phyloP scores from a whole-genome alignment of 2,329 filamentous ascomycete species.

The Aureobasidium pullulans region DNA sequence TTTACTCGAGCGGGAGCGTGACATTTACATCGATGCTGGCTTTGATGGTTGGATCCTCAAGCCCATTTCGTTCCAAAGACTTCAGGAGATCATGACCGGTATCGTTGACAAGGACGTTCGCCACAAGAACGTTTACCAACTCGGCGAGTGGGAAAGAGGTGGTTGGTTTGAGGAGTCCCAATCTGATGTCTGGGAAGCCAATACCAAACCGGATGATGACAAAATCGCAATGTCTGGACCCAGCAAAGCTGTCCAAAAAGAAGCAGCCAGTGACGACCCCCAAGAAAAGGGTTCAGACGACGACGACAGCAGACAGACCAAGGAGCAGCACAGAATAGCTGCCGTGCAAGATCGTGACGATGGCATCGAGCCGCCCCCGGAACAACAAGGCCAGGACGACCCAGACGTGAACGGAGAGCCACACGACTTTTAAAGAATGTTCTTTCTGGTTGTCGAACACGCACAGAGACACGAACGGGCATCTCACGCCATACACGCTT shows the following conservation, averaged over 20 bases:
- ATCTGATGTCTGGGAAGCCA: conserved; percentile 30
- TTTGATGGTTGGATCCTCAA: conserved; percentile 92
- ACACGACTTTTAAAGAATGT: neutral
- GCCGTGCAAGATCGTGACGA: conserved; percentile 18
- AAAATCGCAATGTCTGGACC: conserved; percentile 19
- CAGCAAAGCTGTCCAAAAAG: conserved; percentile 24
- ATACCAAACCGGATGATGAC: conserved; percentile 27
- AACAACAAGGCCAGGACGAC: neutral
- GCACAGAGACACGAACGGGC: neutral
- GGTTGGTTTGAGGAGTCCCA: conserved; percentile 64
- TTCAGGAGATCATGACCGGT: conserved; percentile 61
- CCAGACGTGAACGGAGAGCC: neutral
- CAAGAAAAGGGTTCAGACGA: conserved; percentile 24
- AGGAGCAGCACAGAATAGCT: conserved; percentile 26
- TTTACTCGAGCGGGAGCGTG: conserved; percentile 60
- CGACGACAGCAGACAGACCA: conserved; percentile 24
- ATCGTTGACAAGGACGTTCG: conserved; percentile 57
- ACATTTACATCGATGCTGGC: conserved; percentile 65
- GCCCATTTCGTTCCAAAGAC: conserved; percentile 71
- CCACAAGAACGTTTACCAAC: conserved; percentile 56
- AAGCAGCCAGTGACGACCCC: conserved; percentile 27
- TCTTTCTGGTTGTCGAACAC: neutral
- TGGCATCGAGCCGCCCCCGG: conserved; percentile 4
- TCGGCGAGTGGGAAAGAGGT: conserved; percentile 74
- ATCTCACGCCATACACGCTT: neutral